These are phyloP conservation scores for Jamesozyma hellenica DNA, from an alignment of 805 yeast genomes.

Conservation along the genomic window DNA sequence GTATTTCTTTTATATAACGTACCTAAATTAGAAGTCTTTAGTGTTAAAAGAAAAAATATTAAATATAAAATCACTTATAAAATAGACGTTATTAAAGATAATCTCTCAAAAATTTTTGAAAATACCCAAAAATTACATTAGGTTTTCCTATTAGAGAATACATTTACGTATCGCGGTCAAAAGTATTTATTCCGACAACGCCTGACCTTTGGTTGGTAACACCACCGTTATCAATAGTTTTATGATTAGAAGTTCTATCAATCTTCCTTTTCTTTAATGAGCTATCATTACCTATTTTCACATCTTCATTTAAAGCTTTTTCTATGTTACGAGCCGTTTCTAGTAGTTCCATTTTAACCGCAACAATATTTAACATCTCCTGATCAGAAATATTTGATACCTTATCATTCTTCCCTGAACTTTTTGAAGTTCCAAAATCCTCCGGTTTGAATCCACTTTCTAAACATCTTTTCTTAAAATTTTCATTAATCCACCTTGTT, in stretches of 20 bases:
- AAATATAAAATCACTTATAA: too few relatives aligned
- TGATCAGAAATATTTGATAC: constrained; percentile 19
- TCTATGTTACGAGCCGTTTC: constrained; percentile 25
- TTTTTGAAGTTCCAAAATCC: constrained; percentile 4
- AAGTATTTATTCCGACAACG: not conserved
- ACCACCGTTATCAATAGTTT: not conserved
- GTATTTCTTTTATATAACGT: constrained; percentile 10
- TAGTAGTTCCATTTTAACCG: constrained; percentile 16
- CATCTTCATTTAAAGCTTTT: constrained; percentile 17
- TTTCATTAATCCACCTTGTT: constrained; percentile 63
- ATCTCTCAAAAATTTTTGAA: too few relatives aligned
- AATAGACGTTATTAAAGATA: too few relatives aligned
- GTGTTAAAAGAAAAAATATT: too few relatives aligned
- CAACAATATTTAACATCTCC: constrained; percentile 25
- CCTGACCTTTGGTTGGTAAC: not conserved
- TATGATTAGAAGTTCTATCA: too few relatives aligned
- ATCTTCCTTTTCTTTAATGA: constrained; percentile 6
- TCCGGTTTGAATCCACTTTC: constrained; percentile 4
- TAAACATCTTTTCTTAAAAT: constrained; percentile 48
- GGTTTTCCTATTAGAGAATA: too few relatives aligned
- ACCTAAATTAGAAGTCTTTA: too few relatives aligned
- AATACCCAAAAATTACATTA: too few relatives aligned
- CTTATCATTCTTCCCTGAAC: constrained; percentile 2
- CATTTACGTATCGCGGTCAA: too few relatives aligned
- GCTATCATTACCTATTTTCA: not conserved